Evolutionary conservation across 2,329 filamentous ascomycete species (phyloP).

Genomic region (Paraconiothyrium brasiliense): DNA sequence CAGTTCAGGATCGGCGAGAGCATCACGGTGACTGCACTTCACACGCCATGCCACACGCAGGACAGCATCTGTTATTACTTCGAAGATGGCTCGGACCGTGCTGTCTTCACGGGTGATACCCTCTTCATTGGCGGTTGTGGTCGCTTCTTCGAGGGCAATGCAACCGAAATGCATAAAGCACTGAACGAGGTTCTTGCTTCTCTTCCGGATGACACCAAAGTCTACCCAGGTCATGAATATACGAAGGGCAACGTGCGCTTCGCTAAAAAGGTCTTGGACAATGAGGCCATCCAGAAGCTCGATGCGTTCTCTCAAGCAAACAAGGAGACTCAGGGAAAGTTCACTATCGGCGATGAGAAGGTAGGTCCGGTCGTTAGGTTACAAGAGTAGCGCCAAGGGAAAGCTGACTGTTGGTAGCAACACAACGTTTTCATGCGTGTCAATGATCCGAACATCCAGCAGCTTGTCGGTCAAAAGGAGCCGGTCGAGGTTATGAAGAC

Average conservation of each 20-base stretch:
- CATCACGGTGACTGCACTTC: conserved; percentile 85
- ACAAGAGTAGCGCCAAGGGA: neutral
- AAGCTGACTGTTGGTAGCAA: conserved; percentile 60
- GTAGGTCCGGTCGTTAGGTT: conserved; percentile 56
- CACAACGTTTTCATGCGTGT: conserved; percentile 98
- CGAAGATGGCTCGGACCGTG: conserved; percentile 79
- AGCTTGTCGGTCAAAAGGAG: conserved; percentile 81
- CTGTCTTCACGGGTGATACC: conserved; percentile 95
- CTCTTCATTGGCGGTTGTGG: conserved; percentile 96
- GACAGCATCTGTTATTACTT: conserved; percentile 97
- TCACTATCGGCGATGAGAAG: conserved; percentile 98
- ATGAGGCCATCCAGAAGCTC: conserved; percentile 76
- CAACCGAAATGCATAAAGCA: conserved; percentile 87
- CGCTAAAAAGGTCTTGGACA: conserved; percentile 76
- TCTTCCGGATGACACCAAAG: conserved; percentile 88
- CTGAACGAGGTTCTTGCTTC: conserved; percentile 84
- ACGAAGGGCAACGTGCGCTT: conserved; percentile 98
- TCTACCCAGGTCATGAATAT: conserved; percentile 97
- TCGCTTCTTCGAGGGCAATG: conserved; percentile 92
- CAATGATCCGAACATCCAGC: conserved; percentile 84
- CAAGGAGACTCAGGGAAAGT: conserved; percentile 90
- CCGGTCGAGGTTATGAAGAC: conserved; percentile 85
- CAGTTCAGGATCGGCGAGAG: conserved; percentile 81
- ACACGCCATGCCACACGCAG: conserved; percentile 97
- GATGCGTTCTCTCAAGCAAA: conserved; percentile 80